phyloP scores from a whole-genome alignment of 352 stramenopile species.

The Phytophthora idaei region DNA sequence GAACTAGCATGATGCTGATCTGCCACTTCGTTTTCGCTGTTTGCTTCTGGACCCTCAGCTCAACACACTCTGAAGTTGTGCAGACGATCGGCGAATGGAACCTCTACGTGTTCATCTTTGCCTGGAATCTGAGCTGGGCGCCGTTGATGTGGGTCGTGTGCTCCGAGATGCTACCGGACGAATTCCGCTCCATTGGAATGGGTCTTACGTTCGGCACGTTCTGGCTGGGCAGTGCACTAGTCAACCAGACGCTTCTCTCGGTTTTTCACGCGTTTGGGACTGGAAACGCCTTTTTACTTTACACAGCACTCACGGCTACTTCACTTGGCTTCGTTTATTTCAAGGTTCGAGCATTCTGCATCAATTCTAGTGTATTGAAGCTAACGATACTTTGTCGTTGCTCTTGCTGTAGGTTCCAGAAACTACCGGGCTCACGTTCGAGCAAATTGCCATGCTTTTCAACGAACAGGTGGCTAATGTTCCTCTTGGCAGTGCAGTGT shows the following conservation, averaged over 20 bases:
- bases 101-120: slow-evolving; percentile 77
- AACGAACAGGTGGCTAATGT: slow-evolving; percentile 27
- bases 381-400: not conserved
- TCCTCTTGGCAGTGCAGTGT: slow-evolving; percentile 11
- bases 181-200: slow-evolving; percentile 78
- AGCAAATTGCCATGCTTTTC: slow-evolving; percentile 68
- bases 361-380: not conserved
- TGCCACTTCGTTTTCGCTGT: slow-evolving; percentile 57
- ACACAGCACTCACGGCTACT: slow-evolving; percentile 46
- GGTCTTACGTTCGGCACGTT: slow-evolving; percentile 74
- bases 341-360: slow-evolving; percentile 38
- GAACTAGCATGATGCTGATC: slow-evolving; percentile 56
- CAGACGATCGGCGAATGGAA: slow-evolving; percentile 60
- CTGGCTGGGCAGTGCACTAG: slow-evolving; percentile 68
- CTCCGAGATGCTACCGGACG: slow-evolving; percentile 65
- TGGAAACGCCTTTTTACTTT: slow-evolving; percentile 62
- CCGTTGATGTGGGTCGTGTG: slow-evolving; percentile 81
- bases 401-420: slow-evolving; percentile 52
- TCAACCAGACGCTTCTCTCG: slow-evolving; percentile 75
- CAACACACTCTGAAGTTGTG: slow-evolving; percentile 22
- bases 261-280: slow-evolving; percentile 55
- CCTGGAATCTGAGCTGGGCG: slow-evolving; percentile 79
- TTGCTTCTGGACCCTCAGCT: slow-evolving; percentile 53
- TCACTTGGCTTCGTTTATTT: slow-evolving; percentile 59
- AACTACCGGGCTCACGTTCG: slow-evolving; percentile 62